Evolutionary conservation across 2,329 filamentous ascomycete genomes (phyloP).

Genomic region (Fusarium napiforme): DNA sequence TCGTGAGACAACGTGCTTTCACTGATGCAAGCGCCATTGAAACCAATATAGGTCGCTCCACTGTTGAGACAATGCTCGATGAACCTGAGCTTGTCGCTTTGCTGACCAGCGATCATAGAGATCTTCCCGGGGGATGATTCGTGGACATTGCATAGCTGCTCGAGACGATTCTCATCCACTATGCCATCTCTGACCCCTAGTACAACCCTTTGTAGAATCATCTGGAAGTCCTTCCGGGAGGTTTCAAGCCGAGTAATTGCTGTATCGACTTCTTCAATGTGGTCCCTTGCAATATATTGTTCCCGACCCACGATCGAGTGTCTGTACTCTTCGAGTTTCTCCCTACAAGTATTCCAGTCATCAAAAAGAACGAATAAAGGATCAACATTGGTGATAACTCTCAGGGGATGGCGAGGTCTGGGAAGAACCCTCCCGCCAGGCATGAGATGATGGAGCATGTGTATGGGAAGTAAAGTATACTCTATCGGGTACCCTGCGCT

Average conservation of each 20-base stretch:
- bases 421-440: neutral
- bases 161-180: neutral
- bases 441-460: neutral
- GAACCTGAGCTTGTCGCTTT: constrained; percentile 26
- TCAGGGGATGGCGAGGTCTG: fast-evolving
- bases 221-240: neutral
- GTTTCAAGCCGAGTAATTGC: neutral
- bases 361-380: constrained; percentile 22
- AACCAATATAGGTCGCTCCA: constrained; percentile 27
- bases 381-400: neutral
- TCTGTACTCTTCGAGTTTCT: constrained; percentile 4
- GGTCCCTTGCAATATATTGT: neutral
- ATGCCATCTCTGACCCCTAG: neutral
- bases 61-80: neutral
- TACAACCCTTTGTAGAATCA: neutral
- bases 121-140: neutral
- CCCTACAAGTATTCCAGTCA: neutral
- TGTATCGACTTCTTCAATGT: neutral
- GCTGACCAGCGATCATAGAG: neutral
- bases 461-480: constrained; percentile 21
- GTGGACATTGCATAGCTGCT: neutral
- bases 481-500: constrained; percentile 13
- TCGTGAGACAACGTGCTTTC: neutral
- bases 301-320: neutral
- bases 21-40: constrained; percentile 14